Conservation (phyloP, 768 basidiomycete genomes). For the Rhizopogon roseolus region DNA sequence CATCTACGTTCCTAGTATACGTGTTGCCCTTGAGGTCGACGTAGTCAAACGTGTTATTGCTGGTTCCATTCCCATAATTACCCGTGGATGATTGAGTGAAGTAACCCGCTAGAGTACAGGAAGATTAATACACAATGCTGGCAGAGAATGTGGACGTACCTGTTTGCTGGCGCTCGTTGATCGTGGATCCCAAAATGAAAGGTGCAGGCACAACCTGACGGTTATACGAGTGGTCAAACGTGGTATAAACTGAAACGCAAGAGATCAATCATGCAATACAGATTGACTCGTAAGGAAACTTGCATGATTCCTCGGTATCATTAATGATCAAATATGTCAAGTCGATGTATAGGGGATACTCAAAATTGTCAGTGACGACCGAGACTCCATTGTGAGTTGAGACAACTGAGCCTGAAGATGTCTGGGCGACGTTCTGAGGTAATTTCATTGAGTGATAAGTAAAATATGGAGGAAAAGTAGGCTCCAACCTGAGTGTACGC, state of each 20-base stretch:
- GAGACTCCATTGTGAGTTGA: slow-evolving; percentile 46
- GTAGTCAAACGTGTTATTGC: slow-evolving; percentile 63
- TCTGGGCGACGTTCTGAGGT: slow-evolving; percentile 45
- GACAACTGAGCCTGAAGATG: slow-evolving; percentile 38
- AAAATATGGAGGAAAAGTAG: not conserved
- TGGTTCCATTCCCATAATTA: slow-evolving; percentile 65
- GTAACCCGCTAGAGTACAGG: slow-evolving; percentile 38
- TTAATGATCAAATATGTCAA: slow-evolving; percentile 27
- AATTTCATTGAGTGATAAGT: not conserved
- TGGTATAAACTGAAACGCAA: slow-evolving; percentile 37
- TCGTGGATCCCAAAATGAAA: slow-evolving; percentile 53
- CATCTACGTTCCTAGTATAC: slow-evolving; percentile 54
- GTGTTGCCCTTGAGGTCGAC: slow-evolving; percentile 56
- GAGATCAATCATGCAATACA: slow-evolving; percentile 1
- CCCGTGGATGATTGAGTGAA: slow-evolving; percentile 40
- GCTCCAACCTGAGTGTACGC: slow-evolving; percentile 30
- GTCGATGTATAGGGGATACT: slow-evolving; percentile 47
- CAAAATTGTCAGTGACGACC: slow-evolving; percentile 44
- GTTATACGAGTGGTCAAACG: slow-evolving; percentile 67
- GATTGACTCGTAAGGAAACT: not conserved
- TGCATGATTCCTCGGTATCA: slow-evolving; percentile 20
- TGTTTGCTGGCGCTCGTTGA: slow-evolving; percentile 53
- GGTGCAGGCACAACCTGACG: slow-evolving; percentile 55
- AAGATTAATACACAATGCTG: not conserved
- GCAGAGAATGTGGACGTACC: slow-evolving; percentile 29